Base-by-base conservation (phyloP, 495 filamentous ascomycete species). In the Podospora australis region DNA sequence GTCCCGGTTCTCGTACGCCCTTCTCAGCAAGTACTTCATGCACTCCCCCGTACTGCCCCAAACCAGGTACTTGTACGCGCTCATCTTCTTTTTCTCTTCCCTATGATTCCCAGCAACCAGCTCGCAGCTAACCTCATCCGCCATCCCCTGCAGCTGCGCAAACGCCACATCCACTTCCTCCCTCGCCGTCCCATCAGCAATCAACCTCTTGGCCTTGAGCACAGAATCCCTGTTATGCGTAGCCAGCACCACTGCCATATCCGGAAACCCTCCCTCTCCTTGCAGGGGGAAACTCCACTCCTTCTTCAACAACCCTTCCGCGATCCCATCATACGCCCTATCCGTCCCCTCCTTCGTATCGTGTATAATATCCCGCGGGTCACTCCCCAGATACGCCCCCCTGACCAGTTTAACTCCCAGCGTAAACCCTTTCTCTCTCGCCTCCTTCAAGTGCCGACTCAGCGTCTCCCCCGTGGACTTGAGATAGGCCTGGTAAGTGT, bases 61-160 rank as follows among this genome's bases (percentile, higher is more conserved):
- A 24, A 90, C 86, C 49, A 90, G 69, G 53, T 94, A 90, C 70
- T 98, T 98, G 68, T 84, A 94, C 14, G 83, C 85, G 53, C 78
- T 75, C 0, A 80, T 78, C 8, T 71, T 64, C 25, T 5, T 6
- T 10, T 44, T 35, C 17, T 46, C 32, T 20, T 22, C 40, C 2
- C 26, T 17, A 60, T 46, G 16, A 20, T 36, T 44, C 2, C 42
- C 40, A 5, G 80, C 64, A 20, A 95, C 78, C 13, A 96, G 69
- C 57, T 87, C 84, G 53, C 87, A 86, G 66, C 83, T 88, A 17
- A 98, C 81, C 58, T 98, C 92, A 52, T 98, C 92, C 13, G 92
- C 92, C 92, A 96, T 96, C 17, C 92, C 92, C 74, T 91, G 86
- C 6, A 98, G 77, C 67, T 98, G 92, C 5, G 87, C 91, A 66